Percentiles rank a stretch among this genome's conserved stretches.
These are phyloP conservation scores for Pneumocystis jirovecii DNA, from an alignment of 1,139 yeast genomes.

Conservation along the genomic window DNA sequence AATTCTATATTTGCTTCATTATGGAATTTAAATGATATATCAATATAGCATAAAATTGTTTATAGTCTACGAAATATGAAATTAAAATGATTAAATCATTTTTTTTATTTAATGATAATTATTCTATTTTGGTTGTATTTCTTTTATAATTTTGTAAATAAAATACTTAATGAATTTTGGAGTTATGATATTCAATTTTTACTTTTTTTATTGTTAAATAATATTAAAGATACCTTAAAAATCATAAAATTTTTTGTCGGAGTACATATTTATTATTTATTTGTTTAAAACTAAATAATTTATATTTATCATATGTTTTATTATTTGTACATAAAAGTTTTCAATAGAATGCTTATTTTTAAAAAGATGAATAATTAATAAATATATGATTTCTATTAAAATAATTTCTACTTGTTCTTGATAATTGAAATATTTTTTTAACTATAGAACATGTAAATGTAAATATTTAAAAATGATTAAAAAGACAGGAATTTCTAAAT, in stretches of 20 bases:
- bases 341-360: too few relatives aligned
- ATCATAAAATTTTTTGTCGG: too few relatives aligned
- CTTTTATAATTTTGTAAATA: slow-evolving; percentile 8
- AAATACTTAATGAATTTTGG: neutral
- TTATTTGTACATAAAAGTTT: too few relatives aligned
- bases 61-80: neutral
- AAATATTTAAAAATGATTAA: neutral
- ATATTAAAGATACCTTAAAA: neutral
- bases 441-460: too few relatives aligned
- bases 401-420: too few relatives aligned
- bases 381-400: too few relatives aligned
- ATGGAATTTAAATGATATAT: neutral
- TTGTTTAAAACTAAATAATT: too few relatives aligned
- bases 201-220: neutral
- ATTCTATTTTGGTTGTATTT: neutral
- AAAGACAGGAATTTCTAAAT: neutral
- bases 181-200: neutral
- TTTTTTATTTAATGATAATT: neutral
- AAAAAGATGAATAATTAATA: too few relatives aligned
- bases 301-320: too few relatives aligned
- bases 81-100: neutral
- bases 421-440: too few relatives aligned
- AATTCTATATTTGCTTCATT: neutral
- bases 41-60: neutral
- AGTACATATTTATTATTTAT: too few relatives aligned